These are phyloP conservation scores for Chloranthus sessilifolius DNA, from an alignment of 164 flowering plant species.

Conservation along the genomic window DNA sequence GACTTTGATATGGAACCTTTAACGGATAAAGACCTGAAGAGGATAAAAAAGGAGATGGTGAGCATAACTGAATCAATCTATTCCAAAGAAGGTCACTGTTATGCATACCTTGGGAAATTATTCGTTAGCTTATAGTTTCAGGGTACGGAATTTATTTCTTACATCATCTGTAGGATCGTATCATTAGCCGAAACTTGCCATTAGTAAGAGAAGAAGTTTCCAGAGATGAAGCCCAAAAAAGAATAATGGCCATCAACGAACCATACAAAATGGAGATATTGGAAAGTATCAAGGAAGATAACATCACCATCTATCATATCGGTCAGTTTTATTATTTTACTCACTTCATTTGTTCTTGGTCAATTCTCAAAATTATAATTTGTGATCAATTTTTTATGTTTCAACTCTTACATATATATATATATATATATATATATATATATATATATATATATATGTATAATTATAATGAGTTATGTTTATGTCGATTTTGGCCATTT, in stretches of 20 bases:
- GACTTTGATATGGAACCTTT: conserved; percentile 96
- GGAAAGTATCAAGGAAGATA: conserved; percentile 75
- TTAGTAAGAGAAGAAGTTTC: conserved; percentile 81
- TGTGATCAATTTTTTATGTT: too few relatives aligned
- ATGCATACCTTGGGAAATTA: conserved; percentile 22
- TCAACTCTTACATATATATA: too few relatives aligned
- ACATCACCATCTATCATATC: conserved; percentile 89
- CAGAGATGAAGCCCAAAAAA: conserved; percentile 77
- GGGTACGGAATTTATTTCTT: conserved; percentile 51
- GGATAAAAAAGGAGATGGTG: conserved; percentile 96
- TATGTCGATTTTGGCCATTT: too few relatives aligned
- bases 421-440: too few relatives aligned
- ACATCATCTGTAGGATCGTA: conserved; percentile 88
- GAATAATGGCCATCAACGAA: conserved; percentile 73
- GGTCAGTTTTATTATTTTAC: conserved; percentile 47
- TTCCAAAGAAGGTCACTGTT: background rate
- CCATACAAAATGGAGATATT: conserved; percentile 94
- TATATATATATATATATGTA: too few relatives aligned
- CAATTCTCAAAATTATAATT: too few relatives aligned
- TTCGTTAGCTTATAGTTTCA: conserved; percentile 43
- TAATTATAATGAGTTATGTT: too few relatives aligned
- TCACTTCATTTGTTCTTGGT: too few relatives aligned
- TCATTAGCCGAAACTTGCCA: conserved; percentile 77
- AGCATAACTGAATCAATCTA: conserved; percentile 15
- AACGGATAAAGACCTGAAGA: conserved; percentile 83